These are phyloP conservation scores for Stipa capillata DNA, from an alignment of 176 grass and related monocot species.

Conservation along the genomic window DNA sequence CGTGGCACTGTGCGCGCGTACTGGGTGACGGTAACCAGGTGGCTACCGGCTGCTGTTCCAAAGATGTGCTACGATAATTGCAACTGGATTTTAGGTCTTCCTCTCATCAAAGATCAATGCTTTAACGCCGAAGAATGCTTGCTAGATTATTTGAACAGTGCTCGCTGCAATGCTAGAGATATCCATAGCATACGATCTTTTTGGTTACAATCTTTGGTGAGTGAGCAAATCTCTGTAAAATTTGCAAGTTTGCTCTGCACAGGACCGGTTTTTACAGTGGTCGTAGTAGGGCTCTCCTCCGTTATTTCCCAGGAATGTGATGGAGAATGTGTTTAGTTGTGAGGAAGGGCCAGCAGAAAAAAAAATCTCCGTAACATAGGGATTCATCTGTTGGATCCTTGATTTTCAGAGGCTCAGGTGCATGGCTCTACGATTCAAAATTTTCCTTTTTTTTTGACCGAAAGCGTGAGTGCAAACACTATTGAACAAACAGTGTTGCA, in stretches of 20 bases:
- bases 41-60: neutral
- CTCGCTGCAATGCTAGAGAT: neutral
- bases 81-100: neutral
- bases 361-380: neutral
- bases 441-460: no score
- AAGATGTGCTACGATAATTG: no score
- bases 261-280: no score
- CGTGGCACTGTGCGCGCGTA: neutral
- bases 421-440: neutral
- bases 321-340: neutral
- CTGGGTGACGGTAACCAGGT: neutral
- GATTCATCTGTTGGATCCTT: neutral
- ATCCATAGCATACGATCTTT: neutral
- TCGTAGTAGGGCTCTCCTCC: no score
- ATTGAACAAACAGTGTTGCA: no score
- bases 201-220: neutral
- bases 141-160: neutral
- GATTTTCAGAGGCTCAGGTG: neutral
- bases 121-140: neutral
- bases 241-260: neutral
- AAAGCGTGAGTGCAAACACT: no score
- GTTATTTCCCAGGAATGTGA: neutral
- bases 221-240: neutral
- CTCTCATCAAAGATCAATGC: neutral
- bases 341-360: neutral